Evolutionary conservation across 2,329 filamentous ascomycete species (phyloP), one percentile per base, ranked within the genome.

Genomic region (Exophiala dermatitidis): DNA sequence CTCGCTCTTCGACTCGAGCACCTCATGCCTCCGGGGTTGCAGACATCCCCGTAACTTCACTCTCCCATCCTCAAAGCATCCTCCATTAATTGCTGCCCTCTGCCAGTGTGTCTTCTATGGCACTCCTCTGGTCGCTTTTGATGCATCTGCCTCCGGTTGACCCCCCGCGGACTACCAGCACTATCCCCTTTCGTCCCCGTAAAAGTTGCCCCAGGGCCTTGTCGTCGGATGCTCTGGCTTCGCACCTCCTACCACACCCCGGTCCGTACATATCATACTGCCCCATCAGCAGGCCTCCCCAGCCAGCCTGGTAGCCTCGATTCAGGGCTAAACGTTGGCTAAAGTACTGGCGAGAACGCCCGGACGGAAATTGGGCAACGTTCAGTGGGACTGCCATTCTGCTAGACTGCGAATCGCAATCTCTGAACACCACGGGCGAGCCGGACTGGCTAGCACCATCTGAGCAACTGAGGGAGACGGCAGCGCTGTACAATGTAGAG

Each of bases 311-410:
- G 46, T 50, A 43, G 47, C 34, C 19, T 42, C 30, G 9, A 28
- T 28, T 32, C 43, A 42, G 40, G 30, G 31, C 47, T 54, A 48
- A 9, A 42, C 54, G 38, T 28, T 53, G 53, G 46, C 46, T 34
- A 10, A 34, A 10, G 6, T 43, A 46, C 50, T 48, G 44, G 37
- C 31, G 48, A 48, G 45, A 19, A 19, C 48, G 40, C 45, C 52
- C 48, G 41, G 36, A 46, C 40, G 55, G 51, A 57, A 54, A 57
- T 57, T 57, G 55, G 43, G 47, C 40, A 45, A 48, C 33, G 12
- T 38, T 31, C 48, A 34, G 29, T 41, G 45, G 42, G 29, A 46
- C 51, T 57, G 36, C 42, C 55, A 46, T 36, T 33, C 41, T 40
- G 46, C 28, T 44, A 43, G 33, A 42, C 47, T 38, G 44, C 54